These are phyloP conservation scores for Scheffersomyces segobiensis DNA, from an alignment of 1,139 yeast genomes.

Conservation along the genomic window DNA sequence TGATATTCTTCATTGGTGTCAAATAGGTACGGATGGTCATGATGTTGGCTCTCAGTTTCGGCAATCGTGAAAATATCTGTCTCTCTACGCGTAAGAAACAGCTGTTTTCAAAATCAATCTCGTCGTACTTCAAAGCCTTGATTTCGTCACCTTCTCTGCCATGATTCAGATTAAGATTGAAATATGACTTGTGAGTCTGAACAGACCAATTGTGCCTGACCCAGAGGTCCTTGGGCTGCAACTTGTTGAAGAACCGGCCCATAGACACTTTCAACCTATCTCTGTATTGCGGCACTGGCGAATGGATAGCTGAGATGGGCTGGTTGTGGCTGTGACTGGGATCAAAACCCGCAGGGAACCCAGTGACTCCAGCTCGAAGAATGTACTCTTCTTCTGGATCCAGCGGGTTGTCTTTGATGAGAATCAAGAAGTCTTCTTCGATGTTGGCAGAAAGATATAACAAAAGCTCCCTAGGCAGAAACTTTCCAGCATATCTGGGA, in stretches of 20 bases:
- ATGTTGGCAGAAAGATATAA: constrained; percentile 27
- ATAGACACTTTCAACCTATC: constrained; percentile 34
- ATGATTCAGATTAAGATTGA: constrained; percentile 32
- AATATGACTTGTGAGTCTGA: constrained; percentile 34
- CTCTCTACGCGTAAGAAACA: constrained; percentile 43
- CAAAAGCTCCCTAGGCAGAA: constrained; percentile 22
- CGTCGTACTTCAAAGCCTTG: constrained; percentile 21
- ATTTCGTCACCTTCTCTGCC: constrained; percentile 32
- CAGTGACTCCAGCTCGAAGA: constrained; percentile 35
- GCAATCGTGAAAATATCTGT: constrained; percentile 41
- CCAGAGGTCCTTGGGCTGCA: constrained; percentile 41
- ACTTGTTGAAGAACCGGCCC: constrained; percentile 39
- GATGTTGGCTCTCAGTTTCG: constrained; percentile 36
- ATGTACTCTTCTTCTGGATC: constrained; percentile 36
- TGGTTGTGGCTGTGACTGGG: constrained; percentile 33
- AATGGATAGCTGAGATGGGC: constrained; percentile 41
- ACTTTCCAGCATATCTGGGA: constrained; percentile 20
- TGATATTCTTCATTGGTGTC: constrained; percentile 36
- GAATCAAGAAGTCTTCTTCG: constrained; percentile 43
- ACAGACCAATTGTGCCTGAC: constrained; percentile 43
- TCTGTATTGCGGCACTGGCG: constrained; percentile 44
- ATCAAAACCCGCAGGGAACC: constrained; percentile 47
- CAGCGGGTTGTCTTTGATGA: constrained; percentile 36
- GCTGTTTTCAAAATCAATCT: constrained; percentile 38
- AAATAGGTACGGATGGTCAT: constrained; percentile 46